phyloP scores from a whole-genome alignment of 2,329 filamentous ascomycete genomes.

The Penicillium rolfsii region DNA sequence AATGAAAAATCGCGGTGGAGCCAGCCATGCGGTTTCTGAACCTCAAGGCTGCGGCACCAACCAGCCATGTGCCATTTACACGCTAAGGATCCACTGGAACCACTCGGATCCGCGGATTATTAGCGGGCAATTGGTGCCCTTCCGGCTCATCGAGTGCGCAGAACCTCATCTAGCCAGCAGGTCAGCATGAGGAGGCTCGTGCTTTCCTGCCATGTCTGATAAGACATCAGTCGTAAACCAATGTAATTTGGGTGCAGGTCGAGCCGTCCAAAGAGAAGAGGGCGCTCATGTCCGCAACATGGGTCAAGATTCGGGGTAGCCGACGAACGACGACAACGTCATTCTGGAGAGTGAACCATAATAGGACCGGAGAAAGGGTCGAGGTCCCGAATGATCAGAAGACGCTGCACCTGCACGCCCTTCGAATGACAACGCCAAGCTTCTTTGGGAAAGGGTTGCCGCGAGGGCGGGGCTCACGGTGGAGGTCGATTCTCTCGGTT shows the following conservation, averaged over 20 bases:
- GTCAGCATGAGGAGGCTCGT: conserved; percentile 10
- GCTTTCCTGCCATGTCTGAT: conserved; percentile 12
- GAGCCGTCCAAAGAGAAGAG: background rate
- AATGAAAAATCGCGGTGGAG: conserved; percentile 29
- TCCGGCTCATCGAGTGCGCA: background rate
- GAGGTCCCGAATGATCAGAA: conserved; percentile 18
- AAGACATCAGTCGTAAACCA: conserved; percentile 18
- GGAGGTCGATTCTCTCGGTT: background rate
- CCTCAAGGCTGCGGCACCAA: background rate
- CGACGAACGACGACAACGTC: conserved; percentile 6
- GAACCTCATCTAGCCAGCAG: background rate
- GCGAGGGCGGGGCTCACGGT: background rate
- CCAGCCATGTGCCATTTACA: conserved; percentile 18
- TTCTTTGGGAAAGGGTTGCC: conserved; percentile 19
- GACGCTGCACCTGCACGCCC: conserved; percentile 30
- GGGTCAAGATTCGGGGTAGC: conserved; percentile 2
- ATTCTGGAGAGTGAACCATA: conserved; percentile 3
- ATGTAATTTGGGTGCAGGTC: conserved; percentile 9
- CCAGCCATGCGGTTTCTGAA: conserved; percentile 16
- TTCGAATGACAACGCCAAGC: conserved; percentile 38
- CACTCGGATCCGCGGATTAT: conserved; percentile 3
- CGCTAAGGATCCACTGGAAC: conserved; percentile 14
- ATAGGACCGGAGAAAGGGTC: conserved; percentile 13
- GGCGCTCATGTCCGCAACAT: conserved; percentile 7
- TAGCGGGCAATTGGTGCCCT: background rate